Base-by-base conservation (phyloP, 495 filamentous ascomycete genomes). In the Annulohypoxylon bovei region DNA sequence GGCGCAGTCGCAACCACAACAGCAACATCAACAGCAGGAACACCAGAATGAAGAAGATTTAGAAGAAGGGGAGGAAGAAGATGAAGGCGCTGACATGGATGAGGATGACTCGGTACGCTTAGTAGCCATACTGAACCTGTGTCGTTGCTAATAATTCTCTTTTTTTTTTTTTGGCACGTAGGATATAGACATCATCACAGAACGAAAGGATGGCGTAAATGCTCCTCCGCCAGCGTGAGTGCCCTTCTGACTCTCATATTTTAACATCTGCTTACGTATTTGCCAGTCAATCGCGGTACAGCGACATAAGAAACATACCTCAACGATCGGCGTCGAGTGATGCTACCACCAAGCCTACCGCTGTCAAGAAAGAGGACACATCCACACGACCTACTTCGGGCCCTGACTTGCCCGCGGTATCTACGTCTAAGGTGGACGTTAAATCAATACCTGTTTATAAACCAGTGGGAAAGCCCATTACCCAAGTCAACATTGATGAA, bases 101-200 rank as follows among this genome's bases (percentile, higher is more conserved):
- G 93, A 93, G 68, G 86, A 87, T 33, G 91, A 90, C 35, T 84
- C 55, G 65, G 75, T 73, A 71, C 44, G 20, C 28, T 61, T 56
- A 56, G 3, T 44, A 75, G 61, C 25, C 14, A 47, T 39, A 47
- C 0, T 25, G 33, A 35, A 9, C 40, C 39, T 25, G 16, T 28
- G 35, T 14, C 7, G 20, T 25, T 30, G 68, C 52, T 73, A 56
- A 67, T 76, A 71, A 61, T 71, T 57, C 49, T 11, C 3, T 18
- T 18, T 7, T 42, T 35, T 7, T 18, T 18, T 7, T 42, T 35
- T 35, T 18, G 7, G 7, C 46, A 52, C 76, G 71, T 78, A 97
- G 88, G 95, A 98, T 66, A 91, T 99, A 71, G 94, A 98, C 73
- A 96, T 99, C 73, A 96, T 98, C 71, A 94, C 92, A 65, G 95